phyloP scores from a whole-genome alignment of 2,329 filamentous ascomycete species.

The Claviceps sp. region DNA sequence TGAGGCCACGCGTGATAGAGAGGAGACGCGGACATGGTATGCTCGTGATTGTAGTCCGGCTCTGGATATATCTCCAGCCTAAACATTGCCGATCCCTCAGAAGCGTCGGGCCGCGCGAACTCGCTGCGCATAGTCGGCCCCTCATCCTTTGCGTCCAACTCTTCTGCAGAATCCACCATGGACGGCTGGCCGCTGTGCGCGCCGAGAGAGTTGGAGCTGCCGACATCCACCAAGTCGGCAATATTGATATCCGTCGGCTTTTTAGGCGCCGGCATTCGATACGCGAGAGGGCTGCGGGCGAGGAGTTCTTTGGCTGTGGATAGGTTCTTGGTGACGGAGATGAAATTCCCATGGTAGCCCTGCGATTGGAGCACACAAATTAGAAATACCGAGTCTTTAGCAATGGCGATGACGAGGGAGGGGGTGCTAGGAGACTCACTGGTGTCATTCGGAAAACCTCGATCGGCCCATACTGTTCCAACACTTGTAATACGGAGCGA shows the following conservation, averaged over 20 bases:
- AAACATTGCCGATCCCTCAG: slow-evolving; percentile 17
- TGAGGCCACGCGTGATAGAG: slow-evolving; percentile 30
- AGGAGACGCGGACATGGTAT: slow-evolving; percentile 20
- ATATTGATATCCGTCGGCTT: slow-evolving; percentile 18
- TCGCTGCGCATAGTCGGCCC: not conserved
- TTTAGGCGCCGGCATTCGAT: slow-evolving; percentile 22
- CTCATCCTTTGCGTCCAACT: not conserved
- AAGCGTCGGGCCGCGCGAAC: too few species aligned
- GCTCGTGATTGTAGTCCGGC: slow-evolving; percentile 26
- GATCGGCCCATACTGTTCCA: slow-evolving; percentile 35
- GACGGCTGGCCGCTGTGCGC: slow-evolving; percentile 2
- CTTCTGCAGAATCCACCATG: not conserved
- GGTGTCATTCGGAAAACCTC: slow-evolving; percentile 34
- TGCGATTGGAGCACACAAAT: slow-evolving; percentile 11
- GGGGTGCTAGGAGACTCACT: slow-evolving; percentile 3
- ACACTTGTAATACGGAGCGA: slow-evolving; percentile 37
- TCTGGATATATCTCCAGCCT: slow-evolving; percentile 27
- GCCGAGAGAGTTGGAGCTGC: slow-evolving; percentile 6
- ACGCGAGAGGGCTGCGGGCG: slow-evolving; percentile 32
- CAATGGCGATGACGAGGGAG: not conserved
- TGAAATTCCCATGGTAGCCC: slow-evolving; percentile 35
- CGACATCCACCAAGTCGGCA: slow-evolving; percentile 16
- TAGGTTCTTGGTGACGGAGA: slow-evolving; percentile 31
- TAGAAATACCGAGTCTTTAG: not conserved
- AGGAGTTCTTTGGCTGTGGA: slow-evolving; percentile 27